phyloP scores from a whole-genome alignment of 331 rosid species.

The Ulmus americana region DNA sequence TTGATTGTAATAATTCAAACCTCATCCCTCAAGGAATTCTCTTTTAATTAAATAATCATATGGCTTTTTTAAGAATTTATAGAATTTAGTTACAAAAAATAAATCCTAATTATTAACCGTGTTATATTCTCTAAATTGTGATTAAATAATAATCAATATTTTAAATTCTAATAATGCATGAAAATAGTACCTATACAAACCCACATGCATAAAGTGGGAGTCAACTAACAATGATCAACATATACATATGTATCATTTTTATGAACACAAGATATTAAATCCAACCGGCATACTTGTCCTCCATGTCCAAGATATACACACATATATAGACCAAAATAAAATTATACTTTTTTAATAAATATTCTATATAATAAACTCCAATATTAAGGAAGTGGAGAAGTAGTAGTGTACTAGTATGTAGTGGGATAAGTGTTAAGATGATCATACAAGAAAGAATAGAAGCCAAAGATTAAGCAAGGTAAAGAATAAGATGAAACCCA shows the following conservation, averaged over 20 bases:
- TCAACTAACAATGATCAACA: constrained; percentile 2
- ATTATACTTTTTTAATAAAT: not conserved
- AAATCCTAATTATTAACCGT: too few species aligned
- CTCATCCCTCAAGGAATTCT: constrained; percentile 1
- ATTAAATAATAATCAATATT: not conserved
- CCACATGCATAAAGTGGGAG: constrained; percentile 4
- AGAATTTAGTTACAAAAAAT: too few species aligned
- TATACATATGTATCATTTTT: not conserved
- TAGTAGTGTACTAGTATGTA: constrained; percentile 16
- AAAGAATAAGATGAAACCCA: constrained; percentile 22
- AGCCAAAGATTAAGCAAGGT: constrained; percentile 4
- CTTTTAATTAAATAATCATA: not conserved
- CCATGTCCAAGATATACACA: not conserved
- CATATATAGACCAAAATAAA: not conserved
- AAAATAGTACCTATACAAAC: not conserved
- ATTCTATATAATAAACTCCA: not conserved
- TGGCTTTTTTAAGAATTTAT: not conserved
- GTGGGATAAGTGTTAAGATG: constrained; percentile 7
- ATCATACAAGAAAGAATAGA: not conserved
- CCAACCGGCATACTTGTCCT: constrained; percentile 6
- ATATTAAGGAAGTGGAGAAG: constrained; percentile 27
- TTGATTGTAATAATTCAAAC: not conserved
- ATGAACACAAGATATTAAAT: too few species aligned
- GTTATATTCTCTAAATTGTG: not conserved
- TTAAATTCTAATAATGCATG: not conserved